Base-by-base conservation (phyloP, 2,329 filamentous ascomycete species). In the Lecanicillium sp. region DNA sequence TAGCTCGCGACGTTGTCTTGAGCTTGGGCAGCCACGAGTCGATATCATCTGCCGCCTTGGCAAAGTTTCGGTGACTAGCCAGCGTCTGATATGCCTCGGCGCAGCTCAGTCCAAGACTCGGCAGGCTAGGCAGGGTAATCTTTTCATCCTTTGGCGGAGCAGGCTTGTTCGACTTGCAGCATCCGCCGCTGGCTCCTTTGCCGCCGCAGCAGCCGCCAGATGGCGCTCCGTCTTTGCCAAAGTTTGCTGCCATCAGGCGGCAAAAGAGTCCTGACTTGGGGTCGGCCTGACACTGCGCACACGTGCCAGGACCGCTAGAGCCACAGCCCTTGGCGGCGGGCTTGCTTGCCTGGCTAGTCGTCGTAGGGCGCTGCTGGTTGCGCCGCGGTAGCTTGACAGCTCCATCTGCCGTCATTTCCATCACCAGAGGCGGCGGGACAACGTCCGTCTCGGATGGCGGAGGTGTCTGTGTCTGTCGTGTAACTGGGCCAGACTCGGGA, bases 191-290 rank as follows among this genome's bases (percentile, higher is more conserved):
- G 14, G 64, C 57, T 29, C 67, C 67, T 42, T 72, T 75, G 33
- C 79, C 77, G 31, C 79, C 76, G 54, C 83, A 84, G 58, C 82
- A 85, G 35, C 76, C 76, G 14, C 70, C 67, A 5, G 51, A 47
- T 32, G 54, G 42, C 17, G 59, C 58, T 15, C 56, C 53, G 35
- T 65, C 61, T 43, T 65, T 66, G 43, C 68, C 64, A 43, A 76
- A 64, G 48, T 67, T 81, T 44, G 84, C 84, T 17, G 85, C 83
- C 37, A 90, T 75, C 9, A 84, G 82, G 45, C 85, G 83, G 60
- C 85, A 92, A 65, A 92, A 92, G 28, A 89, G 74, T 2, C 83
- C 85, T 3, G 85, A 86, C 54, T 83, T 81, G 14, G 85, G 84
- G 54, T 90, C 85, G 2, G 77, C 69, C 43, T 82, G 71, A 54